A percentile compares a stretch with the other conserved stretches of the same genome.
Evolutionary conservation across 805 yeast genomes (phyloP).

Genomic region (Yarrowia divulgata): DNA sequence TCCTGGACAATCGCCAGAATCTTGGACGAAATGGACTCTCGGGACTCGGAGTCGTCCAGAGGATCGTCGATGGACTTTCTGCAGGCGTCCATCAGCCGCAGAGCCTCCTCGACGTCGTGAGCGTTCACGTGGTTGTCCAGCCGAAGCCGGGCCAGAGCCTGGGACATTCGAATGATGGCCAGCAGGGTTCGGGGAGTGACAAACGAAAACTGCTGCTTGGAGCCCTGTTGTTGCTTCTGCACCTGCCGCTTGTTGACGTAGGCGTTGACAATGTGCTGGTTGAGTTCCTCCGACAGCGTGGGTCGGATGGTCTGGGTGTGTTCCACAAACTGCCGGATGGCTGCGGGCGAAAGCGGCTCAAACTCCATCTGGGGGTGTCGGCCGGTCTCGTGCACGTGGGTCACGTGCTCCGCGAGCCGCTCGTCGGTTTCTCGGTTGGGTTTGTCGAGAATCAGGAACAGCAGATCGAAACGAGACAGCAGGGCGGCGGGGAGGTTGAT

Average conservation of each 20-base stretch:
- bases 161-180: slow-evolving; percentile 90
- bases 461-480: slow-evolving; percentile 89
- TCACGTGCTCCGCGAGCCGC: slow-evolving; percentile 88
- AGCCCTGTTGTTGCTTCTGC: slow-evolving; percentile 74
- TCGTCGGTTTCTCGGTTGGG: slow-evolving; percentile 84
- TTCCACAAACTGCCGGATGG: slow-evolving; percentile 87
- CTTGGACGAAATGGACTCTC: slow-evolving; percentile 68
- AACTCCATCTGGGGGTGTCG: slow-evolving; percentile 76
- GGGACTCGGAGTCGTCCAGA: slow-evolving; percentile 66
- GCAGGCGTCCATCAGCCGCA: slow-evolving; percentile 85
- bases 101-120: slow-evolving; percentile 94
- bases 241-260: slow-evolving; percentile 94
- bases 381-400: slow-evolving; percentile 94
- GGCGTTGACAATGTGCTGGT: slow-evolving; percentile 82
- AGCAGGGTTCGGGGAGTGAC: slow-evolving; percentile 94
- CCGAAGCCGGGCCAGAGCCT: slow-evolving; percentile 90
- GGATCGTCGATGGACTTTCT: slow-evolving; percentile 73
- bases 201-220: slow-evolving; percentile 82
- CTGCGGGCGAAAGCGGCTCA: slow-evolving; percentile 76
- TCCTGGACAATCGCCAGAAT: slow-evolving; percentile 72
- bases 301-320: slow-evolving; percentile 88
- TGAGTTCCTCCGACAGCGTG: slow-evolving; percentile 78
- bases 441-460: slow-evolving; percentile 84
- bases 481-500: slow-evolving; percentile 96
- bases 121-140: slow-evolving; percentile 72